A percentile compares a stretch with the other conserved stretches of the same genome.
Conservation (phyloP, 75 land plant genomes). For the Sequoia sempervirens region DNA sequence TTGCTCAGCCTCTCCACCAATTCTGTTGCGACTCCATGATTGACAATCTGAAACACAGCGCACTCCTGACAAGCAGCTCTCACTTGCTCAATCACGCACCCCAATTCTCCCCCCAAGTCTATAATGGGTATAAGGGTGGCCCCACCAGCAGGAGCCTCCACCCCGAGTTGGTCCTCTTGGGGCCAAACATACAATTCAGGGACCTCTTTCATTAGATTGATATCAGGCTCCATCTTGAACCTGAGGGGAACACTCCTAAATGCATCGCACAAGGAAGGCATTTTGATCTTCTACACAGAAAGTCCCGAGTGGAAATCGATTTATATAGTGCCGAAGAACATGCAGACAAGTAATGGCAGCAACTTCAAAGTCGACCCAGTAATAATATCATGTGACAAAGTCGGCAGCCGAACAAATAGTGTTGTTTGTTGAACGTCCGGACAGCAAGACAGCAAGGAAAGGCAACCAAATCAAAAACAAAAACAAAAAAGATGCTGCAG, state of each 20-base stretch:
- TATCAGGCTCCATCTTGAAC: background rate
- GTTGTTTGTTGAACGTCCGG: no score
- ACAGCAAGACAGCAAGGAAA: no score
- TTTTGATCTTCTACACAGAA: background rate
- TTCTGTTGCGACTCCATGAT: conserved; percentile 44
- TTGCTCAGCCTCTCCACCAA: conserved; percentile 38
- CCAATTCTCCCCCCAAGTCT: background rate
- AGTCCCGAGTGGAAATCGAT: no score
- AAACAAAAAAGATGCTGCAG: no score
- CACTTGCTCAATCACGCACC: background rate
- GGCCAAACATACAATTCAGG: conserved; percentile 12
- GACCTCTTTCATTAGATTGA: background rate
- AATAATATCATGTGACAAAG: no score
- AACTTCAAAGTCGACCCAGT: no score
- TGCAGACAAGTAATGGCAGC: no score
- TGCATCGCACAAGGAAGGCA: background rate
- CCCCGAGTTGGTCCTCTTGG: background rate
- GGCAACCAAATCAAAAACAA: no score
- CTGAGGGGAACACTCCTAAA: background rate
- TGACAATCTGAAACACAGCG: conserved; percentile 66
- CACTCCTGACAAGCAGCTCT: conserved; percentile 53
- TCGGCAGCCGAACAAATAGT: no score
- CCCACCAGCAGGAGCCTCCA: no score
- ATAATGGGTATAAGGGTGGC: background rate
- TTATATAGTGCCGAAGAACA: no score